These are phyloP conservation scores for Prunus davidiana DNA, from an alignment of 306 rosid genomes.

Conservation along the genomic window DNA sequence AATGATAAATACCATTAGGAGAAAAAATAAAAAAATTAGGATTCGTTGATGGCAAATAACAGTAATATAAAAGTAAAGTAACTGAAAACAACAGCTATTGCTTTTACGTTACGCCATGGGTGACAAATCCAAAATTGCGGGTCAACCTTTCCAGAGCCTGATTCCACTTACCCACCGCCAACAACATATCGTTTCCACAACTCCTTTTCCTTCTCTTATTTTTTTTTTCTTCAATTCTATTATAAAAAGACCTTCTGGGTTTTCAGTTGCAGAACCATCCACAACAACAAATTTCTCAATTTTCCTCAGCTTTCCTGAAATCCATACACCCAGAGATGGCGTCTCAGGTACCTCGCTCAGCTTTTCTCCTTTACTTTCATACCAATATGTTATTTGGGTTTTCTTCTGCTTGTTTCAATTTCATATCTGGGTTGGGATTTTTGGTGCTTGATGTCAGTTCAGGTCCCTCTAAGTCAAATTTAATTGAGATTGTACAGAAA, in stretches of 20 bases:
- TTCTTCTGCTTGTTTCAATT: not conserved
- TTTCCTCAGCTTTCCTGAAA: not conserved
- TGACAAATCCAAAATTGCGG: not conserved
- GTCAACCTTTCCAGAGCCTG: not conserved
- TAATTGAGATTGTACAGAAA: not conserved
- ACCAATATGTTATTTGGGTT: not conserved
- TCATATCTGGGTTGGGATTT: not conserved
- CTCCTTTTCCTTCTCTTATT: not conserved
- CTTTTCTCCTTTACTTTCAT: not conserved
- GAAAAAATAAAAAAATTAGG: too few relatives aligned
- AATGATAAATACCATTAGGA: too few relatives aligned
- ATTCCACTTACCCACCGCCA: not conserved
- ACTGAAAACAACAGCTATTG: not conserved
- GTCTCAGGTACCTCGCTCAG: not conserved
- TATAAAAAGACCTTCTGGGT: not conserved
- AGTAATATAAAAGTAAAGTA: too few relatives aligned
- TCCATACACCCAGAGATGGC: constrained; percentile 5
- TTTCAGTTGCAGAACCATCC: not conserved
- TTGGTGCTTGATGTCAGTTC: not conserved
- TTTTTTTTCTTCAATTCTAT: not conserved
- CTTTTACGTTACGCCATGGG: not conserved
- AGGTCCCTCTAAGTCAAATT: not conserved
- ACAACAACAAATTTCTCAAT: not conserved
- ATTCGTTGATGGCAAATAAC: too few relatives aligned
- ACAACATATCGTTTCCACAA: not conserved